These are phyloP conservation scores for Abortiporus biennis DNA, from an alignment of 1,284 basidiomycete species.

Conservation along the genomic window DNA sequence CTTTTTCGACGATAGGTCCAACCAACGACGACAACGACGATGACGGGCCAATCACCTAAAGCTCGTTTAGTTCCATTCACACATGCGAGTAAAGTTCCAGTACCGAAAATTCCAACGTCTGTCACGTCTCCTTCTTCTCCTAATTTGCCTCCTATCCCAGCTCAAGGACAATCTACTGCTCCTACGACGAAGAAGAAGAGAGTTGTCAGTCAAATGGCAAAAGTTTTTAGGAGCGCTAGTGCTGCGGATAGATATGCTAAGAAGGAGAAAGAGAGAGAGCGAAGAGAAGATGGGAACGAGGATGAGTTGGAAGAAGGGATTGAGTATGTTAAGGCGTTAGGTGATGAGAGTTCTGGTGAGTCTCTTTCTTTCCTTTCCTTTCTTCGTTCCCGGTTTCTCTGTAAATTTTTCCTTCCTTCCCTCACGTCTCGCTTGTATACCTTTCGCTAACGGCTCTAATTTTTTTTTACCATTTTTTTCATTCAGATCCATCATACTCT, in stretches of 20 bases:
- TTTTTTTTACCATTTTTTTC: slow-evolving; percentile 2
- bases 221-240: slow-evolving; percentile 34
- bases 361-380: too few relatives aligned
- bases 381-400: slow-evolving; percentile 6
- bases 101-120: slow-evolving; percentile 34
- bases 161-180: slow-evolving; percentile 7
- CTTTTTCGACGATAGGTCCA: slow-evolving; percentile 1
- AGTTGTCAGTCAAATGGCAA: slow-evolving; percentile 61
- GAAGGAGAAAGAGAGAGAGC: slow-evolving; percentile 23
- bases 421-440: slow-evolving; percentile 3
- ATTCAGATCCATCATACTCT: slow-evolving; percentile 39
- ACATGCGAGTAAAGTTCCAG: slow-evolving; percentile 59
- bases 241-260: slow-evolving; percentile 43
- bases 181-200: slow-evolving; percentile 33
- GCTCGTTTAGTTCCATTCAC: slow-evolving; percentile 68
- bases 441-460: slow-evolving; percentile 5
- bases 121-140: neutral
- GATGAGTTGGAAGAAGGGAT: slow-evolving; percentile 32
- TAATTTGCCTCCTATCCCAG: slow-evolving; percentile 10
- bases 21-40: neutral
- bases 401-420: slow-evolving; percentile 6
- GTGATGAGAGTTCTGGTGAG: too few relatives aligned
- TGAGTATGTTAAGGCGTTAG: slow-evolving; percentile 63
- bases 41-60: slow-evolving; percentile 24
- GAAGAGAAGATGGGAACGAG: neutral